phyloP scores from a whole-genome alignment of 2,329 filamentous ascomycete species.

The Didymella sp. region DNA sequence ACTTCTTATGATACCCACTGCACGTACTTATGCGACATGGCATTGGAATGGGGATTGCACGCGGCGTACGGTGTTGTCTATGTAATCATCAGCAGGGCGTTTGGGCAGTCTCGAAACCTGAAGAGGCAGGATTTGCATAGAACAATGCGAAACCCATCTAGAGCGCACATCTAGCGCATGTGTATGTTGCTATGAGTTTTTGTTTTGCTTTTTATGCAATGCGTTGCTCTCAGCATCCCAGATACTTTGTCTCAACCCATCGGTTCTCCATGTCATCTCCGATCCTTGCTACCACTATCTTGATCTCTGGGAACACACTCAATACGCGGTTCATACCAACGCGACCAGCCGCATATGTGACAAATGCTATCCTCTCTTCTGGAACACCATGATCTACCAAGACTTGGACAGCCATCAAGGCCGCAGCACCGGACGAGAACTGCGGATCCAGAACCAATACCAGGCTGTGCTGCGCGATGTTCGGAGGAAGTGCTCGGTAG shows the following conservation, averaged over 20 bases:
- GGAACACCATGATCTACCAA: conserved; percentile 90
- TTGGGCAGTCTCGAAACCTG: neutral
- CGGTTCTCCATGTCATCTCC: conserved; percentile 82
- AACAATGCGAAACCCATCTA: conserved; percentile 5
- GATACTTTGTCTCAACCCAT: conserved; percentile 90
- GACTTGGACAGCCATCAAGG: conserved; percentile 95
- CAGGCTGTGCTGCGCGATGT: conserved; percentile 76
- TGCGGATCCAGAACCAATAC: conserved; percentile 91
- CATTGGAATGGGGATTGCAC: conserved; percentile 20
- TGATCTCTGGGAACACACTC: conserved; percentile 86
- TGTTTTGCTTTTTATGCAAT: neutral
- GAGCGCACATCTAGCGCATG: conserved; percentile 6
- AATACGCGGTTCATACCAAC: conserved; percentile 84
- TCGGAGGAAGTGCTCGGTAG: conserved; percentile 77
- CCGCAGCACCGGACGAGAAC: conserved; percentile 87
- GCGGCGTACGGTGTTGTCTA: conserved; percentile 21
- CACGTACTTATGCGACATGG: conserved; percentile 24
- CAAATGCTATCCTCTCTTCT: conserved; percentile 85
- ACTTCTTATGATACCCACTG: conserved; percentile 65
- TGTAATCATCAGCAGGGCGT: neutral
- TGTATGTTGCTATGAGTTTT: neutral
- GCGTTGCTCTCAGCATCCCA: conserved; percentile 70
- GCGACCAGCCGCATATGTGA: conserved; percentile 88
- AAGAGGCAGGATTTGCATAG: neutral
- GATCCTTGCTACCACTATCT: conserved; percentile 83